Evolutionary conservation across 1,284 basidiomycete genomes (phyloP).

Genomic region (Ceratobasidium sp.): DNA sequence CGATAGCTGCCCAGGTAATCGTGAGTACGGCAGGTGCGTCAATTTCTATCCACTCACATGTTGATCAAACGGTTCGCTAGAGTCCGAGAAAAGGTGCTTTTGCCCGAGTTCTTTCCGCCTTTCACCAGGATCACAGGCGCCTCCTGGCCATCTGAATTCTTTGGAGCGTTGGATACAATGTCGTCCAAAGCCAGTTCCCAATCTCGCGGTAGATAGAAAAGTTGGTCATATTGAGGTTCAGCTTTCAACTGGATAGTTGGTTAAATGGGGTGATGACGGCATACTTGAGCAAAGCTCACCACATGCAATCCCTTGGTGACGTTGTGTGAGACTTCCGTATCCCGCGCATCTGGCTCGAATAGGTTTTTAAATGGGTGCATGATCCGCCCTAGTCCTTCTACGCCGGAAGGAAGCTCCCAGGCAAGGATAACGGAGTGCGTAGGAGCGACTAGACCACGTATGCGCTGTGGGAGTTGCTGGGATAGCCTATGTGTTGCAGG

Average conservation of each 20-base stretch:
- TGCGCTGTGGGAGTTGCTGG: constrained; percentile 37
- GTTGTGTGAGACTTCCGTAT: constrained; percentile 53
- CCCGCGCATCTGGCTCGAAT: constrained; percentile 62
- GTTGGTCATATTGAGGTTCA: constrained; percentile 50
- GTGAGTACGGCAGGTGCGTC: neutral
- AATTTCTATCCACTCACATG: constrained; percentile 57
- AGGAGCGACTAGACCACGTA: constrained; percentile 44
- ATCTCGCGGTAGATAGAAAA: constrained; percentile 63
- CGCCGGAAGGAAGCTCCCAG: constrained; percentile 64
- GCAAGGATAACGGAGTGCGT: constrained; percentile 63
- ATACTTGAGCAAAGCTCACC: constrained; percentile 58
- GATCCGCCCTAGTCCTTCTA: constrained; percentile 72
- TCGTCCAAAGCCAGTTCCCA: constrained; percentile 66
- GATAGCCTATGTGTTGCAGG: constrained; percentile 32
- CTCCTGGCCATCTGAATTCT: constrained; percentile 45
- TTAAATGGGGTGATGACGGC: neutral
- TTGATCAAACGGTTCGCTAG: constrained; percentile 76
- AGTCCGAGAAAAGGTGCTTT: constrained; percentile 85
- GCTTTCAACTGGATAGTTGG: constrained; percentile 49
- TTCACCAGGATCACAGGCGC: constrained; percentile 68
- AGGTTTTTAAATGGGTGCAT: constrained; percentile 69
- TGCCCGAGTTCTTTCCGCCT: constrained; percentile 88
- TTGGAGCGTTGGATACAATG: constrained; percentile 43
- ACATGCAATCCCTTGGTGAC: constrained; percentile 66
- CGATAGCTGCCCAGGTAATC: constrained; percentile 62